A percentile compares a stretch with the other conserved stretches of the same genome.
These are phyloP conservation scores for Sclerotinia minor DNA, from an alignment of 2,329 filamentous ascomycete species.

Conservation along the genomic window DNA sequence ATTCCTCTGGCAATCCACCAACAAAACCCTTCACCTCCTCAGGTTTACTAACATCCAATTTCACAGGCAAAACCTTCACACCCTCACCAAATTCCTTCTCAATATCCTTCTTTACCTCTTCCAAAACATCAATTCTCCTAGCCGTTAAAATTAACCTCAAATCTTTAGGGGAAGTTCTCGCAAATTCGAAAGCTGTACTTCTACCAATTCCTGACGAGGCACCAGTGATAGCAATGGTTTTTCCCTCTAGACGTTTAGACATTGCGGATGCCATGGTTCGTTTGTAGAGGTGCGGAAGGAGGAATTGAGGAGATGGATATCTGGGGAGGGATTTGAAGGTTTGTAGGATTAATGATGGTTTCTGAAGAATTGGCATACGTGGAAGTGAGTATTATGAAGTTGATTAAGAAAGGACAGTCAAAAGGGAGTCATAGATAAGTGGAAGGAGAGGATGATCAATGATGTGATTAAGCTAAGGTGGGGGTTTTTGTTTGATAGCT, in stretches of 20 bases:
- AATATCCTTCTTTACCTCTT: slow-evolving; percentile 76
- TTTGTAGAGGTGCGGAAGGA: slow-evolving; percentile 11
- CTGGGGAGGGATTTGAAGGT: slow-evolving; percentile 9
- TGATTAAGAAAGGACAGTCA: not conserved
- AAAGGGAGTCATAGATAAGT: slow-evolving; percentile 4
- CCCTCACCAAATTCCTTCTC: slow-evolving; percentile 72
- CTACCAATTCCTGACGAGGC: slow-evolving; percentile 90
- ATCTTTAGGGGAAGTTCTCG: slow-evolving; percentile 74
- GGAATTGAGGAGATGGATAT: not conserved
- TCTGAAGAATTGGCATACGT: slow-evolving; percentile 12
- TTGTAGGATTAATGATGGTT: not conserved
- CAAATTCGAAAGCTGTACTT: slow-evolving; percentile 85
- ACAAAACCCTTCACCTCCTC: slow-evolving; percentile 75
- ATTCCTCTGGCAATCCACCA: slow-evolving; percentile 72
- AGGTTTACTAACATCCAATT: slow-evolving; percentile 83
- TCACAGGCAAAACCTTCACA: slow-evolving; percentile 78
- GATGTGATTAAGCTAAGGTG: not conserved
- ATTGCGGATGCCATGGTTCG: slow-evolving; percentile 66
- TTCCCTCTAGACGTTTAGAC: slow-evolving; percentile 83
- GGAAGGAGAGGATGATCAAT: not conserved
- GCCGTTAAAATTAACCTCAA: slow-evolving; percentile 87
- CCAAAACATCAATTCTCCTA: slow-evolving; percentile 76
- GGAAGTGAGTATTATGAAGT: not conserved
- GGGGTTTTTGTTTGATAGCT: slow-evolving; percentile 14
- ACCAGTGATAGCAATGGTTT: slow-evolving; percentile 89